Base-by-base conservation (phyloP, 371 early-diverging fungal genomes). In the Apophysomyces elegans region DNA sequence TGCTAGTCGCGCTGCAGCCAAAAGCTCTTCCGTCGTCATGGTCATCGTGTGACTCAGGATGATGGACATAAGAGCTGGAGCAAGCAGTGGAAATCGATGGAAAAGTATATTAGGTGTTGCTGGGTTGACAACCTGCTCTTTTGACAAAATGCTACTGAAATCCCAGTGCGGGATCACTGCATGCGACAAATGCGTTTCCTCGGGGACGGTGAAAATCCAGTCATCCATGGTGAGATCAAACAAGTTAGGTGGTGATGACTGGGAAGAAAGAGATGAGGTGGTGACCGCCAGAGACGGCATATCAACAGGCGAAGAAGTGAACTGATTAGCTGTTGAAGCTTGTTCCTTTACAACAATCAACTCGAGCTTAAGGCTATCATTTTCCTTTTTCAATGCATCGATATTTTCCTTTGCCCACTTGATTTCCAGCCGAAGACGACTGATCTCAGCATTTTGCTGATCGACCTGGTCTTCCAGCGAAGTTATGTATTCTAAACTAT, bases 401-500 rank as follows among this genome's bases (percentile, higher is more conserved):
- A 70, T 68, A 9, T 73, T 73, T 14, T 64, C 46, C 14, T 70
- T 69, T 9, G 73, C 62, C 76, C 71, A 72, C 32, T 81, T 74
- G 5, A 89, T 50, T 69, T 89, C 88, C 6, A 80, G 70, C 47
- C 83, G 80, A 36, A 90, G 69, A 64, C 80, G 80, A 21, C 69
- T 69, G 68, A 86, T 90, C 60, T 91, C 90, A 43, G 68, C 65
- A 57, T 77, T 74, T 58, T 74, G 70, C 58, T 84, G 75, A 37
- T 83, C 71, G 1, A 86, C 69, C 47, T 72, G 67, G 37, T 77
- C 85, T 73, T 94, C 95, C 32, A 95, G 77, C 36, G 83, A 87
- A 3, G 84, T 71, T 58, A 95, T 88, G 58, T 95, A 93, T 77
- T 94, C 91, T 89, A 54, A 60, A 16, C 37, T 13, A 47, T 26